A percentile compares a stretch with the other conserved stretches of the same genome.
Conservation (phyloP, 2,329 filamentous ascomycete genomes). For the Fusarium sp. region DNA sequence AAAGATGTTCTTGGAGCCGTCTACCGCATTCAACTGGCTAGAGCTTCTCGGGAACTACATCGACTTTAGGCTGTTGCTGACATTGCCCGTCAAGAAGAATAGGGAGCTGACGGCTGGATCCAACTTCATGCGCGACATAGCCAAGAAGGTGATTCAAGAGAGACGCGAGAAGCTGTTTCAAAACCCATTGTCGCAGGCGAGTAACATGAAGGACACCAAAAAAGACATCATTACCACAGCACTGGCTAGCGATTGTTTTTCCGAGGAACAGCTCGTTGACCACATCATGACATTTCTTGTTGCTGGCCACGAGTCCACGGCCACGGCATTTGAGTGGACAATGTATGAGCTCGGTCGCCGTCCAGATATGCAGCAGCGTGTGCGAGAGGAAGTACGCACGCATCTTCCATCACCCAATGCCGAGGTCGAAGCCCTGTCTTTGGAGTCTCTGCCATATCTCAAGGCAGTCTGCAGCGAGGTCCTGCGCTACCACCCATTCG, state of each 20-base stretch:
- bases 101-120: no score
- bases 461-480: background rate
- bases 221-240: no score
- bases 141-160: no score
- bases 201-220: no score
- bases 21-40: no score
- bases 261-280: background rate
- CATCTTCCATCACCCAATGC: background rate
- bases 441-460: background rate
- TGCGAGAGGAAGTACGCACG: background rate
- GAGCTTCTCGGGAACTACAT: no score
- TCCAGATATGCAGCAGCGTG: background rate
- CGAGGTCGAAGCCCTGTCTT: background rate
- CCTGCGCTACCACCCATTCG: background rate
- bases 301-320: background rate
- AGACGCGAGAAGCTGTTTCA: no score
- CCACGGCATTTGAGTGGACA: background rate
- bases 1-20: no score
- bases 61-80: no score
- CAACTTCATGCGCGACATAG: no score
- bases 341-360: background rate
- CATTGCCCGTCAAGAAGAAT: no score
- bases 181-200: no score
- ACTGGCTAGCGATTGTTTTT: background rate
- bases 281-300: slow-evolving; percentile 2